phyloP scores from a whole-genome alignment of 2,329 filamentous ascomycete genomes.

The Paramyrothecium roridum region DNA sequence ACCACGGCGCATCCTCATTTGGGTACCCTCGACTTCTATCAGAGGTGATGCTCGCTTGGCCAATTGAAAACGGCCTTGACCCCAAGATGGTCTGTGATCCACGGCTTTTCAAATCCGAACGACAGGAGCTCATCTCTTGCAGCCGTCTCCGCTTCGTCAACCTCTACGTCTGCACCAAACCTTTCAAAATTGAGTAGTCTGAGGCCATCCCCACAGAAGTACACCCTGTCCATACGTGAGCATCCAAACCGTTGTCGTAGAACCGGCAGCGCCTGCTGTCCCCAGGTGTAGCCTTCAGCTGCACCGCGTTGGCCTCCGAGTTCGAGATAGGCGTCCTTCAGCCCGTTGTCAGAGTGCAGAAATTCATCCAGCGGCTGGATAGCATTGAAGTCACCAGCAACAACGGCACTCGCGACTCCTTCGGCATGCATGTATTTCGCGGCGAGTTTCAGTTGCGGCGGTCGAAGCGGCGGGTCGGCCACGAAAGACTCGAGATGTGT shows the following conservation, averaged over 20 bases:
- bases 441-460: conserved; percentile 42
- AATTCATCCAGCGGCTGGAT: conserved; percentile 50
- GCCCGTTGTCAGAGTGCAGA: conserved; percentile 42
- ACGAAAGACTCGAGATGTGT: conserved; percentile 55
- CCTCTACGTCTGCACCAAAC: conserved; percentile 41
- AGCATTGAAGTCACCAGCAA: conserved; percentile 57
- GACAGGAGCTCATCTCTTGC: conserved; percentile 19
- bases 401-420: conserved; percentile 34
- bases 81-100: conserved; percentile 38
- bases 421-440: conserved; percentile 37
- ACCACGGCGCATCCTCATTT: no score
- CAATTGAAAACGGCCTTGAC: background rate
- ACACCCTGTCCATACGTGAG: conserved; percentile 51
- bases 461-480: conserved; percentile 43
- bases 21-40: no score
- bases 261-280: conserved; percentile 43
- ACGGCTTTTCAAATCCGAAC: conserved; percentile 31
- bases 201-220: conserved; percentile 34
- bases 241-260: conserved; percentile 42
- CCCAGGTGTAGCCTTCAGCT: conserved; percentile 56
- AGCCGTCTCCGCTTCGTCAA: background rate
- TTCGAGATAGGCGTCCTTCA: conserved; percentile 51
- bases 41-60: no score
- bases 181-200: conserved; percentile 34
- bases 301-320: conserved; percentile 46